phyloP scores from a whole-genome alignment of 129 eudicot genomes.

The Pulicaria dysenterica region DNA sequence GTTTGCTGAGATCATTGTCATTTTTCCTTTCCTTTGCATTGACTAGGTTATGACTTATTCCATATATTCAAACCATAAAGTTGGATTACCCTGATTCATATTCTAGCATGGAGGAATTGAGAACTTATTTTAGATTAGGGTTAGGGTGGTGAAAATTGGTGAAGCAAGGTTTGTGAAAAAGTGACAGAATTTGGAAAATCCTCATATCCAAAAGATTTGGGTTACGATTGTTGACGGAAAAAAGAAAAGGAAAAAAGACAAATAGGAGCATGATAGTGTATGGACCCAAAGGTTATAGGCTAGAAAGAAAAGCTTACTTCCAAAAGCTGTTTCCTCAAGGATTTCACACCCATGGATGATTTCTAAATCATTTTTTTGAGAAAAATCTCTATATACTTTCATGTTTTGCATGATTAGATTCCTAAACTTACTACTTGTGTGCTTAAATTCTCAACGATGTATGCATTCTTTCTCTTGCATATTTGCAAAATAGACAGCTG shows the following conservation, averaged over 20 bases:
- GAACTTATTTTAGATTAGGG: no score
- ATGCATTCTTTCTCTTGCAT: no score
- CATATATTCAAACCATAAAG: no score
- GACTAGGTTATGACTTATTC: no score
- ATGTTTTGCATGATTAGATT: neutral
- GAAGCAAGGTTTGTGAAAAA: neutral
- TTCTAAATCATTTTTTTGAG: neutral
- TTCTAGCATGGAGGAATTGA: no score
- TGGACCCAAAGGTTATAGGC: neutral
- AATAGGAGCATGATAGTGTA: neutral
- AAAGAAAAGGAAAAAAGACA: neutral
- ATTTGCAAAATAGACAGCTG: no score
- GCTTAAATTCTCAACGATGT: neutral
- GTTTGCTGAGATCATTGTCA: no score
- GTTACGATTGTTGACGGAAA: neutral
- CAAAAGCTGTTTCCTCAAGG: neutral
- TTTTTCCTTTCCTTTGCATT: no score
- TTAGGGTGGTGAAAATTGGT: no score
- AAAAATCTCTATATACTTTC: neutral
- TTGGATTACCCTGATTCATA: no score
- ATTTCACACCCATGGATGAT: neutral
- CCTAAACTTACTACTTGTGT: neutral
- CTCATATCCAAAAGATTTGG: neutral
- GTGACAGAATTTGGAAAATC: neutral
- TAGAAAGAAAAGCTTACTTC: neutral